These are phyloP conservation scores for Pogostemon cablin DNA, from an alignment of 257 asterid species.

Conservation along the genomic window DNA sequence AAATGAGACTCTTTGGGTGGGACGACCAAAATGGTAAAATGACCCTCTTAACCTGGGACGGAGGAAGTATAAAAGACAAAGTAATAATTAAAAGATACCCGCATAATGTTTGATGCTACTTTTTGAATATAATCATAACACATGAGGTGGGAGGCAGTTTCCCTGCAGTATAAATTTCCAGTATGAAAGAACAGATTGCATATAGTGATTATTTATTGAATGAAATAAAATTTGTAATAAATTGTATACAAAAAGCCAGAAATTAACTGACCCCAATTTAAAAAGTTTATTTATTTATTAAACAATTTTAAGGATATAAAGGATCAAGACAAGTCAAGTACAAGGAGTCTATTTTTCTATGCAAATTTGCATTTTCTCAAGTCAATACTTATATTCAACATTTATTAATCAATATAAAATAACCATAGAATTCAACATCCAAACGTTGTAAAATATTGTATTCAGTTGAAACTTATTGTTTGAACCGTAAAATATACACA, in stretches of 20 bases:
- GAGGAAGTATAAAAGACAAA: too few relatives aligned
- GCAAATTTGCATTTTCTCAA: slow-evolving; percentile 9
- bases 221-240: slow-evolving; percentile 20
- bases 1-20: too few relatives aligned
- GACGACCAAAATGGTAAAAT: too few relatives aligned
- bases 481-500: background rate
- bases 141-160: too few relatives aligned
- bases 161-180: background rate
- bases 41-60: too few relatives aligned
- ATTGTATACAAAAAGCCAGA: background rate
- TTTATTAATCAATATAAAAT: background rate
- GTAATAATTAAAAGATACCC: too few relatives aligned
- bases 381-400: slow-evolving; percentile 21
- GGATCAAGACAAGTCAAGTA: slow-evolving; percentile 22
- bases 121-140: too few relatives aligned
- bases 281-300: background rate
- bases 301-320: slow-evolving; percentile 13
- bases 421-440: slow-evolving; percentile 1
- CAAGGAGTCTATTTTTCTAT: slow-evolving; percentile 23
- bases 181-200: background rate
- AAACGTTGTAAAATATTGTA: background rate
- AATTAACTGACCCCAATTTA: background rate
- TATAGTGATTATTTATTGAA: background rate
- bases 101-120: too few relatives aligned
- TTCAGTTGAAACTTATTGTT: slow-evolving; percentile 15